Conservation (phyloP, 129 eudicot species). For the Chrysanthemum makinoi region DNA sequence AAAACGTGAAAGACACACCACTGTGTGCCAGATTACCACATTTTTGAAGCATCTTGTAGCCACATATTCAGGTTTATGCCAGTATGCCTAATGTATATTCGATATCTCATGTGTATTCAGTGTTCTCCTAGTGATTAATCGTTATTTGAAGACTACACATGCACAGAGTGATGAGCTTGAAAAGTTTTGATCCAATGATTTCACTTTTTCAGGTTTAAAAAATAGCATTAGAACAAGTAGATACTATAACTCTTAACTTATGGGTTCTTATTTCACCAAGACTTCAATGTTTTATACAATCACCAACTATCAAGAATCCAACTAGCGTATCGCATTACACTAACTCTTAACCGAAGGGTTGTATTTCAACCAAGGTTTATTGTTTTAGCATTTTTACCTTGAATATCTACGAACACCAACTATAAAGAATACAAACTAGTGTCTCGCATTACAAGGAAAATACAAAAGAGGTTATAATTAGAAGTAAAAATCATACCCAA, state of each 20-base stretch:
- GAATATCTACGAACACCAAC: slow-evolving; percentile 1
- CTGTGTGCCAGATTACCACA: too few relatives aligned
- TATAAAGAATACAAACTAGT: neutral
- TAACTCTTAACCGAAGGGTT: neutral
- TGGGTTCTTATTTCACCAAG: neutral
- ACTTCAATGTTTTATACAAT: neutral
- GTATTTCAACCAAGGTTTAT: slow-evolving; percentile 1
- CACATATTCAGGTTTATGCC: too few relatives aligned
- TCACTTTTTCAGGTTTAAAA: too few relatives aligned
- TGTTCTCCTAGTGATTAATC: too few relatives aligned
- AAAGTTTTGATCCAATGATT: slow-evolving; percentile 4
- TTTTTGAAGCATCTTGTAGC: too few relatives aligned
- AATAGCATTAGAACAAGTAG: neutral
- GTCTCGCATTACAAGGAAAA: neutral
- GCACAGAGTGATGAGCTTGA: neutral
- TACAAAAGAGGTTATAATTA: neutral
- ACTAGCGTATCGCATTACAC: neutral
- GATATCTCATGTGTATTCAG: too few relatives aligned
- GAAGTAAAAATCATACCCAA: slow-evolving; percentile 61
- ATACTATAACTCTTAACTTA: neutral
- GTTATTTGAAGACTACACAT: too few relatives aligned
- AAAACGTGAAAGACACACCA: too few relatives aligned
- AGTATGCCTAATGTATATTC: too few relatives aligned
- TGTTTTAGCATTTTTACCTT: neutral
- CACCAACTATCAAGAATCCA: neutral